Base-by-base conservation (phyloP, 2,329 filamentous ascomycete genomes). In the Phaeosphaeriaceae sp. region DNA sequence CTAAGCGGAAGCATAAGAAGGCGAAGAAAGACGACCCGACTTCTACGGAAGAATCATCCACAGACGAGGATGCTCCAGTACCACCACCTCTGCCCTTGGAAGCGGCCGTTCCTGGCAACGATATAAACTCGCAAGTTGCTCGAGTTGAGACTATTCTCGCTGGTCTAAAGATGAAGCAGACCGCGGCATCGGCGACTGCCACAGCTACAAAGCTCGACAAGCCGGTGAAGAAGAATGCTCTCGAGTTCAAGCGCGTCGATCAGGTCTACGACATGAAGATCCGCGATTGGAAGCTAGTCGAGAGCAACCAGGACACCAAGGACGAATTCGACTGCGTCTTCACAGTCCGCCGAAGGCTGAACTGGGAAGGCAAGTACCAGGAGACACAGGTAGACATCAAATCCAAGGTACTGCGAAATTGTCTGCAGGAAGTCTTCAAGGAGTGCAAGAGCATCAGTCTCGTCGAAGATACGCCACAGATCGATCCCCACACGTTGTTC, bases 301-400 rank as follows among this genome's bases (percentile, higher is more conserved):
- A 90, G 69, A 90, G 87, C 13, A 82, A 86, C 3, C 84, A 88
- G 55, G 86, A 89, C 52, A 82, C 85, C n/a, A 86, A 87, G 24
- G 84, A 87, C 54, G 86, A 91, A 65, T 94, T 93, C 75, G 89
- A 94, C 60, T 95, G 90, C 52, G 71, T 75, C 2, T 97, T 97
- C 75, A 91, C 93, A 23, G 91, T 97, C 17, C 88, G 92, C 17
- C 86, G 93, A 55, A 90, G 87, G 15, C 96, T 97, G 74, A 90
- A 94, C 75, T 92, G 87, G 87, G 91, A 95, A 67, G 92, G 92
- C 62, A 93, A 93, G 69, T 94, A 92, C 69, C 83, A 87, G 75
- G 71, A 93, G 50, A 89, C 93, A 0, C 80, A 89, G 15, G 88
- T 97, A 50, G 92, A 97, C 65, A 91, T 97, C 77, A 95, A 94